phyloP scores from a whole-genome alignment of 2,329 filamentous ascomycete species.

The Cladorrhinum sp. region DNA sequence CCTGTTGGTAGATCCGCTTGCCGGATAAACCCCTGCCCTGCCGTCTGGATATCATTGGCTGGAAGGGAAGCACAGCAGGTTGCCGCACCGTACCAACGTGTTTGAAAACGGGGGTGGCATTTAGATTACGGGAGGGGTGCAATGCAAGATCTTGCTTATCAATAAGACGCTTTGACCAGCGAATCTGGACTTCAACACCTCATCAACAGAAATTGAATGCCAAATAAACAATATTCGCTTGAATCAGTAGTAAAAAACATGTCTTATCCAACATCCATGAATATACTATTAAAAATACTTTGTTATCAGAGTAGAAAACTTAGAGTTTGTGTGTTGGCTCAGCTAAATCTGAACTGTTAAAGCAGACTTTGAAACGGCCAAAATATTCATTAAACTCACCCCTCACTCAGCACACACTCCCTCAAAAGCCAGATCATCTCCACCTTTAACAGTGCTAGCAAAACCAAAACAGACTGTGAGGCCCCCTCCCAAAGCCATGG shows the following conservation, averaged over 20 bases:
- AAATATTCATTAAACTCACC: neutral
- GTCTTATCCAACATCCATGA: too few relatives aligned
- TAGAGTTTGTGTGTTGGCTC: neutral
- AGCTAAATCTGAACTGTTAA: neutral
- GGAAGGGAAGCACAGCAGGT: neutral
- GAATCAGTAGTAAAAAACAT: too few relatives aligned
- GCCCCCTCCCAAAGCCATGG: conserved; percentile 7
- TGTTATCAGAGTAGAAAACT: too few relatives aligned
- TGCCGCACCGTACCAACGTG: neutral
- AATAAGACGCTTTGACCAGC: neutral
- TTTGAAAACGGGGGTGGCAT: neutral
- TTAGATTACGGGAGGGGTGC: neutral
- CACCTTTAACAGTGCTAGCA: neutral
- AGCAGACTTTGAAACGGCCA: neutral
- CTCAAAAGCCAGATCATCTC: neutral
- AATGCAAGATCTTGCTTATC: neutral
- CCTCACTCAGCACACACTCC: neutral
- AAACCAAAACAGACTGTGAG: conserved; percentile 3
- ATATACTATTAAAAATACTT: too few relatives aligned
- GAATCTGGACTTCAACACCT: neutral
- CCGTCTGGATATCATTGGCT: neutral
- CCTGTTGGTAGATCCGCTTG: neutral
- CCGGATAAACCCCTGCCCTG: neutral
- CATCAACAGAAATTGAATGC: too few relatives aligned
- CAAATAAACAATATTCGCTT: too few relatives aligned